Evolutionary conservation across 2,329 filamentous ascomycete genomes (phyloP).

Genomic region (Trichoderma sp.): DNA sequence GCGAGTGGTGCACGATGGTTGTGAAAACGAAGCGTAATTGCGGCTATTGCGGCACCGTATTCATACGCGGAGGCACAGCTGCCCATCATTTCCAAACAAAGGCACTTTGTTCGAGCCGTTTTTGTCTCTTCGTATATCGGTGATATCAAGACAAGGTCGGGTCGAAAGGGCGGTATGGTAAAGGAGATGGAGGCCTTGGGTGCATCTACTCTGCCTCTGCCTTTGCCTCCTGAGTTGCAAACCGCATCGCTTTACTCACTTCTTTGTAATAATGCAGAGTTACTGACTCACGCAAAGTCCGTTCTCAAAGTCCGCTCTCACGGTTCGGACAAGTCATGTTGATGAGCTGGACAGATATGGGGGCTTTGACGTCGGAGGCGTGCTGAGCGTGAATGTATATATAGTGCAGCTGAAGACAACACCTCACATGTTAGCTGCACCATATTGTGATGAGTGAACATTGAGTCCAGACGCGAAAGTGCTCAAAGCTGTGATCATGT

Average conservation of each 20-base stretch:
- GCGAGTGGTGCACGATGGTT: neutral
- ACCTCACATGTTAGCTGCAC: neutral
- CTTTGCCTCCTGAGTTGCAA: neutral
- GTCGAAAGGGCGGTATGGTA: neutral
- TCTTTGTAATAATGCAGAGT: neutral
- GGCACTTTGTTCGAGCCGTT: slow-evolving; percentile 5
- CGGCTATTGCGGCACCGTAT: neutral
- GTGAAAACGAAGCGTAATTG: neutral
- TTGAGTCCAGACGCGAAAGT: neutral
- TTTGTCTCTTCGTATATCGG: neutral
- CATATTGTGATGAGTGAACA: neutral
- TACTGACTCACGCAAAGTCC: neutral
- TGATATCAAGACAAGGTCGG: neutral
- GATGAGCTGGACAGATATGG: neutral
- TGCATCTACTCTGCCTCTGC: neutral
- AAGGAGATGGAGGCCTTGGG: neutral
- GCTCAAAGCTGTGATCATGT: neutral
- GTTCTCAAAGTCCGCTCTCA: neutral
- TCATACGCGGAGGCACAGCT: neutral
- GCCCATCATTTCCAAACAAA: neutral
- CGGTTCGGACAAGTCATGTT: neutral
- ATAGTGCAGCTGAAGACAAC: neutral
- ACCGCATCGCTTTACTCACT: neutral
- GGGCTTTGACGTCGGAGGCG: neutral
- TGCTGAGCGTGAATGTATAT: neutral